Evolutionary conservation across 2,329 filamentous ascomycete genomes (phyloP), one percentile per base, ranked within the genome.

Genomic region (Colletotrichum chlorophyti): DNA sequence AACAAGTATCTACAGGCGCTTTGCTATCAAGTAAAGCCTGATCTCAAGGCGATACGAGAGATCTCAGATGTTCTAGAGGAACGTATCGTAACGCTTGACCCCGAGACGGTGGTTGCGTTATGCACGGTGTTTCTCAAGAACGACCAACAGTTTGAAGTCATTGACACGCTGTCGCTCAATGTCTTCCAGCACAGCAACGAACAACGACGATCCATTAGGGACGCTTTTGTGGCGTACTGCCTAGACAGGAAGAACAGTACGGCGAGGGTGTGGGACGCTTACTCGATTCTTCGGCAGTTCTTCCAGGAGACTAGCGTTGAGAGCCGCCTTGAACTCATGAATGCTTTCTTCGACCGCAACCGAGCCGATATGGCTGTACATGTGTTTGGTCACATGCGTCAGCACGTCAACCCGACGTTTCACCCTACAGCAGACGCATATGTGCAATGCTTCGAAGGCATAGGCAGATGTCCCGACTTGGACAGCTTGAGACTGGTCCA

Each of bases 301-400:
- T 88, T 89, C 71, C 81, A 84, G 6, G 87, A 89, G 66, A 88
- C 88, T 1, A 79, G 84, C n/a, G 79, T 86, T 6, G 77, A 81
- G 3, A 79, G 84, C 46, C 89, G 94, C 9, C 86, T 88, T 12
- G 74, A 80, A 23, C 79, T 97, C 40, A 96, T 99, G 91, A 82
- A 88, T 19, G 80, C 83, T 19, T 97, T 98, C 74, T 96, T 96
- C 69, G 76, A 81, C 7, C 88, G 92, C 34, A 82, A 84, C 24
- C 86, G 93, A 10, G 82, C 91, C 11, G 93, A 98, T 67, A 93
- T 97, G 83, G 93, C 91, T 3, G 87, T 86, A 42, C 83, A 93
- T 61, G 87, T 96, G 29, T 97, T 99, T 73, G 91, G 91, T 12
- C 91, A 97, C 70, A 98, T 98, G 93, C 90, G 93, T n/a, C 83